A percentile compares a stretch with the other conserved stretches of the same genome.
These are phyloP conservation scores for Curvularia sp. DNA, from an alignment of 2,329 filamentous ascomycete species.

Conservation along the genomic window DNA sequence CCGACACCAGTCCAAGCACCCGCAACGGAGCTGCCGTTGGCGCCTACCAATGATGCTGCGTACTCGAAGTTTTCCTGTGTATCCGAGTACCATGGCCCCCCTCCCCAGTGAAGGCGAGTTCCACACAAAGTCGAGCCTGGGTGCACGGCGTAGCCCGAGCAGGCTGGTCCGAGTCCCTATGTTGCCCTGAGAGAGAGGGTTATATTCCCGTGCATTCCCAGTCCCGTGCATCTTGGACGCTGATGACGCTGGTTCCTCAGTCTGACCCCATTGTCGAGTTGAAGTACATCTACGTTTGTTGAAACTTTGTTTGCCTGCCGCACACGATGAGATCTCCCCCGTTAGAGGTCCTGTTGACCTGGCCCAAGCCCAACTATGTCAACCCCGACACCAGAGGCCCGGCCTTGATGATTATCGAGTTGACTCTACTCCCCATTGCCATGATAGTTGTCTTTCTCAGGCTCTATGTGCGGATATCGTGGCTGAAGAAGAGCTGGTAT, in stretches of 20 bases:
- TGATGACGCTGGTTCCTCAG: constrained; percentile 40
- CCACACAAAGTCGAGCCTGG: constrained; percentile 22
- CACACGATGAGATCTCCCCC: constrained; percentile 46
- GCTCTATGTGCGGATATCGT: constrained; percentile 47
- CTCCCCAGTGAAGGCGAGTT: constrained; percentile 39
- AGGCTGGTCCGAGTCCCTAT: constrained; percentile 27
- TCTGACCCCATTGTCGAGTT: constrained; percentile 25
- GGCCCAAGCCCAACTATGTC: constrained; percentile 55
- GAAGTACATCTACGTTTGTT: constrained; percentile 30
- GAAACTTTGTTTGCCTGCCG: constrained; percentile 14
- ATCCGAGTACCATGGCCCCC: constrained; percentile 29
- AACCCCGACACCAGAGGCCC: constrained; percentile 54
- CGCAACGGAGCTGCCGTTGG: constrained; percentile 33
- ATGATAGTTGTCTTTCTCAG: constrained; percentile 47
- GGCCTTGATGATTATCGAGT: constrained; percentile 52
- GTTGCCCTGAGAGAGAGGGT: constrained; percentile 19
- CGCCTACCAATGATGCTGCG: constrained; percentile 37
- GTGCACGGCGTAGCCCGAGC: constrained; percentile 36
- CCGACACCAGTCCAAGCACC: constrained; percentile 41
- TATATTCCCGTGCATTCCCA: constrained; percentile 38
- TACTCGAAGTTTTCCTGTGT: constrained; percentile 23
- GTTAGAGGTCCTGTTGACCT: constrained; percentile 47
- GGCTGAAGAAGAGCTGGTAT: constrained; percentile 50
- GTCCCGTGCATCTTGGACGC: constrained; percentile 37
- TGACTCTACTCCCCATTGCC: constrained; percentile 48